These are phyloP conservation scores for Beta macrorhiza DNA, from an alignment of 179 eudicot species.

Conservation along the genomic window DNA sequence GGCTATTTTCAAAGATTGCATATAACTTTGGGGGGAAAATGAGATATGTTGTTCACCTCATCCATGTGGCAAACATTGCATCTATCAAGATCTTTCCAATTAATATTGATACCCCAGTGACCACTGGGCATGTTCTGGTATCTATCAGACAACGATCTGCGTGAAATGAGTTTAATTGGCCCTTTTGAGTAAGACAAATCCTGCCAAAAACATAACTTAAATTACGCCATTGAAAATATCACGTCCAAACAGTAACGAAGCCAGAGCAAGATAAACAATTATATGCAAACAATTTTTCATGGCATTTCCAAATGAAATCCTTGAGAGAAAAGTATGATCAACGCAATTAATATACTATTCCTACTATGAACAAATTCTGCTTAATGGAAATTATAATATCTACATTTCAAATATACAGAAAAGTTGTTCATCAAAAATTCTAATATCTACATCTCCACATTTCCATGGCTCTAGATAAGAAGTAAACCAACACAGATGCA, in stretches of 20 bases:
- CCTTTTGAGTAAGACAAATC: slow-evolving; percentile 47
- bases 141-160: slow-evolving; percentile 40
- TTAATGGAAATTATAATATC: background rate
- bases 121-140: slow-evolving; percentile 45
- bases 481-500: background rate
- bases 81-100: slow-evolving; percentile 95
- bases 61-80: slow-evolving; percentile 99
- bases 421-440: background rate
- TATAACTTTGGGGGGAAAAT: background rate
- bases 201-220: slow-evolving; percentile 41
- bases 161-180: slow-evolving; percentile 34
- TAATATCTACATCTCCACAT: background rate
- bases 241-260: background rate
- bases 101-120: slow-evolving; percentile 67
- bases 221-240: background rate
- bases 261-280: background rate
- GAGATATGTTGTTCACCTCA: slow-evolving; percentile 55
- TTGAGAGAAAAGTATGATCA: background rate
- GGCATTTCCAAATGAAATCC: background rate
- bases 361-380: background rate
- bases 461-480: background rate
- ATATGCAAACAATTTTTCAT: background rate
- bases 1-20: background rate
- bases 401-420: background rate
- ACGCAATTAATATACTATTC: background rate